Conservation (phyloP, 2,329 filamentous ascomycete genomes). For the Aspergillus neotritici region DNA sequence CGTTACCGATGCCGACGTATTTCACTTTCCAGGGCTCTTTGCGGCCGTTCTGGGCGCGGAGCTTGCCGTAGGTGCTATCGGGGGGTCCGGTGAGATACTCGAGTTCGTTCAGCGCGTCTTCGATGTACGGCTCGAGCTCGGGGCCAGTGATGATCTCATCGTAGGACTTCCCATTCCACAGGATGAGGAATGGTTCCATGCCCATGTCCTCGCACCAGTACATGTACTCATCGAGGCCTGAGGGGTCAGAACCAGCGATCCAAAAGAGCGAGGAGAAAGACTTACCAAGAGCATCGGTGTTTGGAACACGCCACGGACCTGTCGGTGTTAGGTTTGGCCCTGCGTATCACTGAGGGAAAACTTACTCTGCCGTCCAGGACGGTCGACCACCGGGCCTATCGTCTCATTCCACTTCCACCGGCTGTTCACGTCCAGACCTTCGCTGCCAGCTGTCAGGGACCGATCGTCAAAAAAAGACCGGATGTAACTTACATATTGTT, state of each 20-base stretch:
- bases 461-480: background rate
- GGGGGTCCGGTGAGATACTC: conserved; percentile 56
- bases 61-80: conserved; percentile 51
- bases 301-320: conserved; percentile 48
- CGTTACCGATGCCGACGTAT: conserved; percentile 62
- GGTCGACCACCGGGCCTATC: conserved; percentile 35
- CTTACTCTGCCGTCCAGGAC: conserved; percentile 49
- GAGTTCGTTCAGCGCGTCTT: conserved; percentile 58
- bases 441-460: conserved; percentile 11
- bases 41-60: conserved; percentile 55
- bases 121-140: conserved; percentile 52
- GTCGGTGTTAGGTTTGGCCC: background rate
- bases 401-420: conserved; percentile 41
- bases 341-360: background rate
- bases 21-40: conserved; percentile 54
- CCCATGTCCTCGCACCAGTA: conserved; percentile 56
- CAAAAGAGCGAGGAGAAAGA: no score
- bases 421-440: conserved; percentile 24
- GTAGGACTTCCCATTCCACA: conserved; percentile 54
- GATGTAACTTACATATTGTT: conserved; percentile 49
- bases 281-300: conserved; percentile 56
- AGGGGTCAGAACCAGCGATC: background rate
- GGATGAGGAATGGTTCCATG: conserved; percentile 52
- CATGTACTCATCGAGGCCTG: conserved; percentile 52
- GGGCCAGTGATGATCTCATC: conserved; percentile 45